Conservation (phyloP, 2,329 filamentous ascomycete genomes). For the Apiospora arundinis region DNA sequence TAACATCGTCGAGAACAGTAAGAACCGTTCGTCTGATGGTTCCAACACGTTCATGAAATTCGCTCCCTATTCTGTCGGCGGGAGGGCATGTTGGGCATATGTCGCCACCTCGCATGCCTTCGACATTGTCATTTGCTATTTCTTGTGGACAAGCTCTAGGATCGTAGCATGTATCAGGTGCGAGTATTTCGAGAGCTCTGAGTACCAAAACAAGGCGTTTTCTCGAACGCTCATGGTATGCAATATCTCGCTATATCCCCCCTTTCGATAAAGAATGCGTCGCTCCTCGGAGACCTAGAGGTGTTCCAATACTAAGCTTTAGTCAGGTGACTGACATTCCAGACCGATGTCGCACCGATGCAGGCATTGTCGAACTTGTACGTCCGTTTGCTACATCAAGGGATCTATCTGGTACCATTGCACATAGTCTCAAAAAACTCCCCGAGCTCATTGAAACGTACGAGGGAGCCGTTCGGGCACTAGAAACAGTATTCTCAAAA, state of each 20-base stretch:
- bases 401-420: slow-evolving; percentile 80
- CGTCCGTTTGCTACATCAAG: slow-evolving; percentile 67
- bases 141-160: slow-evolving; percentile 90
- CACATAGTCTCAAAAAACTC: slow-evolving; percentile 89
- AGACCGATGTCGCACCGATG: slow-evolving; percentile 76
- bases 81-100: slow-evolving; percentile 62
- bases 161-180: slow-evolving; percentile 75
- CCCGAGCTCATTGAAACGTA: slow-evolving; percentile 87
- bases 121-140: slow-evolving; percentile 76
- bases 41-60: slow-evolving; percentile 66
- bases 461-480: slow-evolving; percentile 76
- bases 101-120: slow-evolving; percentile 69
- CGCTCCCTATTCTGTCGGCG: slow-evolving; percentile 58
- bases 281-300: not conserved
- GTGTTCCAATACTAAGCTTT: not conserved
- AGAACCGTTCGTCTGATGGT: slow-evolving; percentile 43
- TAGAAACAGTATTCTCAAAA: slow-evolving; percentile 84
- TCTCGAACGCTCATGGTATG: slow-evolving; percentile 70
- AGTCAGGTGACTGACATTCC: slow-evolving; percentile 84
- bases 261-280: not conserved
- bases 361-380: slow-evolving; percentile 84
- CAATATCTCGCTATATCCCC: not conserved
- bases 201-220: slow-evolving; percentile 89
- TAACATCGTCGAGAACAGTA: slow-evolving; percentile 62
- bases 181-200: slow-evolving; percentile 81